Base-by-base conservation (phyloP, 2,329 filamentous ascomycete species). In the Mycosphaerella arachidis region DNA sequence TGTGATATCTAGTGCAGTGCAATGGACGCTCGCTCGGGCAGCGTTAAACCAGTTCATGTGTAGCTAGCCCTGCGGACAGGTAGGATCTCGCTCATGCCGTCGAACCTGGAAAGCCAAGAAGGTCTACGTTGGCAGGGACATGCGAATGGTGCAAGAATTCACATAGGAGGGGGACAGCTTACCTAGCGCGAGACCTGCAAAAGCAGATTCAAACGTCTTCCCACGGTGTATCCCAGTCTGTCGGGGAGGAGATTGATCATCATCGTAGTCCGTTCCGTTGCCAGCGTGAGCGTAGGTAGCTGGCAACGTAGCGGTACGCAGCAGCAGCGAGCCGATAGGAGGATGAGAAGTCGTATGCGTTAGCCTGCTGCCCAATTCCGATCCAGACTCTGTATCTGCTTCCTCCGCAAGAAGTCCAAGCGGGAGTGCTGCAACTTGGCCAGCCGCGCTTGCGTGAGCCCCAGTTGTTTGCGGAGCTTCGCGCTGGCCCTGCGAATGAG, bases 401-500 rank as follows among this genome's bases (percentile, higher is more conserved):
- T 71, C 68, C 53, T 72, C 68, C 7, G 68, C 63, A 13, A 72
- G 63, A 20, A 72, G 56, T n/a, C 67, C 69, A 6, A 71, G 56
- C 30, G 70, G 69, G 9, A 71, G 59, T 27, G 63, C 64, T 50
- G 67, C 59, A 20, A 62, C 59, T 53, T 66, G 59, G 55, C 62
- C 58, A 58, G 59, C 43, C 57, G 56, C 31, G 56, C 63, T 48
- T 54, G 64, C 33, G 35, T 62, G 66, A 54, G 51, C 55, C 40
- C 33, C 55, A 55, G 58, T 20, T 27, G 45, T 55, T 46, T 61
- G 60, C n/a, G 59, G 57, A 51, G 57, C 48, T 61, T 71, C 70
- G 16, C 67, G 64, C 60, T 72, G 68, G 8, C 68, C 70, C 55
- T 72, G 93, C 0, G 93, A 97, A 75, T 97, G 97, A 4, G 94